These are phyloP conservation scores for Fusarium tuaranense DNA, from an alignment of 2,329 filamentous ascomycete species.

Conservation along the genomic window DNA sequence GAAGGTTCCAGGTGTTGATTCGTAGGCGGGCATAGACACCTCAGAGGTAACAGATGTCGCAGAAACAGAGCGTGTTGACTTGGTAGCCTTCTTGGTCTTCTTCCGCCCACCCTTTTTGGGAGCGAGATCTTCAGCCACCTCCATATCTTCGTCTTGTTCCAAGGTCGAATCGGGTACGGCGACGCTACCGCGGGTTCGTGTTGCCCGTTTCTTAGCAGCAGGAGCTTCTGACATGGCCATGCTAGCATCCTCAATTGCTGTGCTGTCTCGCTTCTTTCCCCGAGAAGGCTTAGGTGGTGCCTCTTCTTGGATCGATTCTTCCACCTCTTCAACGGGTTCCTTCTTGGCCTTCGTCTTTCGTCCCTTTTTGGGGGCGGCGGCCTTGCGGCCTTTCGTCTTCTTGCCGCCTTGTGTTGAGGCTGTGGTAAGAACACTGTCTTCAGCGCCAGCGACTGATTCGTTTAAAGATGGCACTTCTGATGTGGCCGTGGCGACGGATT, in stretches of 20 bases:
- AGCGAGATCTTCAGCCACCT: conserved; percentile 53
- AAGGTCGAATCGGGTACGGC: conserved; percentile 54
- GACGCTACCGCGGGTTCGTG: conserved; percentile 62
- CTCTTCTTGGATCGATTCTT: conserved; percentile 38
- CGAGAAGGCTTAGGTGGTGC: conserved; percentile 53
- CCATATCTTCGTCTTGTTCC: conserved; percentile 54
- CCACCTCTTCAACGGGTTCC: conserved; percentile 60
- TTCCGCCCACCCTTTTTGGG: conserved; percentile 45
- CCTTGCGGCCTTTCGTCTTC: conserved; percentile 70
- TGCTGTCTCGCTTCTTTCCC: conserved; percentile 74
- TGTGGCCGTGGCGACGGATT: conserved; percentile 64
- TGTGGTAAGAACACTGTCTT: conserved; percentile 71
- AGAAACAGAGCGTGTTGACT: conserved; percentile 54
- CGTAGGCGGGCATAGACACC: conserved; percentile 60
- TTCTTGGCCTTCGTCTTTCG: conserved; percentile 59
- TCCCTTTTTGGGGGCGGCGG: conserved; percentile 38
- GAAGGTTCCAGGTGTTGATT: conserved; percentile 54
- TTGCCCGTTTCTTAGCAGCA: conserved; percentile 70
- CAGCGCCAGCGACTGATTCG: conserved; percentile 62
- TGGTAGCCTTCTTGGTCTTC: conserved; percentile 60
- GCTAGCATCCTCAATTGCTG: conserved; percentile 64
- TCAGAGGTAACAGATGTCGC: conserved; percentile 65
- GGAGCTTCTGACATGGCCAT: conserved; percentile 59
- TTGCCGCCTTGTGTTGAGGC: conserved; percentile 68
- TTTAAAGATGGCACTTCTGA: conserved; percentile 63